phyloP scores from a whole-genome alignment of 2,329 filamentous ascomycete genomes.

The Neofusicoccum sp. region DNA sequence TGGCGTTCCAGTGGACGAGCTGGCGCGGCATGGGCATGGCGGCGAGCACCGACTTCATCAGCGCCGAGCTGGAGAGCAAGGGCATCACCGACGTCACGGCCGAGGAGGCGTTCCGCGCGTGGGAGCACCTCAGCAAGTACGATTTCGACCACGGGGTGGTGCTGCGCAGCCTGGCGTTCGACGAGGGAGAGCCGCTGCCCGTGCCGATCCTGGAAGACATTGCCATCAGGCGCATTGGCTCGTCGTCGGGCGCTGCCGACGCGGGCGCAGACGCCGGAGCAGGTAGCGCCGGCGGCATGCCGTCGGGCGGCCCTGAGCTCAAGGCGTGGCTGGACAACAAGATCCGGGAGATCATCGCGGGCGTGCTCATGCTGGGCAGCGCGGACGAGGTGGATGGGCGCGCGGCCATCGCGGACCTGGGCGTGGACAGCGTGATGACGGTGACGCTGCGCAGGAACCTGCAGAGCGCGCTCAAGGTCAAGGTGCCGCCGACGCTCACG shows the following conservation, averaged over 20 bases:
- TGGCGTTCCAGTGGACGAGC: conserved; percentile 48
- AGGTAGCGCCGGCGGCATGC: not conserved
- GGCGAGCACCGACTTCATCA: conserved; percentile 40
- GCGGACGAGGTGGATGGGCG: conserved; percentile 38
- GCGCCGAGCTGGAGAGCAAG: conserved; percentile 44
- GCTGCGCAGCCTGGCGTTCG: conserved; percentile 35
- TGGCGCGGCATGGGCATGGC: conserved; percentile 49
- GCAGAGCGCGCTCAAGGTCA: conserved; percentile 38
- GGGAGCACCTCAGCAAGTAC: conserved; percentile 40
- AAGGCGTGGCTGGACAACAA: conserved; percentile 34
- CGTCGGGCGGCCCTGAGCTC: conserved; percentile 30
- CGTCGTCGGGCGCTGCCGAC: not conserved
- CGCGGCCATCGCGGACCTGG: conserved; percentile 40
- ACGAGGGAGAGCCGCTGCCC: conserved; percentile 34
- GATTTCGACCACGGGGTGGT: conserved; percentile 45
- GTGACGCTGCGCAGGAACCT: conserved; percentile 39
- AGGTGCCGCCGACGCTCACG: conserved; percentile 43
- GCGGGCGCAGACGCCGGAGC: not conserved
- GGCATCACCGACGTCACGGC: conserved; percentile 47
- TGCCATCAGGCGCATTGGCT: conserved; percentile 23
- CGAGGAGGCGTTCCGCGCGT: conserved; percentile 48
- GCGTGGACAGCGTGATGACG: conserved; percentile 46
- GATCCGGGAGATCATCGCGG: conserved; percentile 38
- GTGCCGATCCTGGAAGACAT: conserved; percentile 34
- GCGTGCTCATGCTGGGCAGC: conserved; percentile 35